These are phyloP conservation scores for Podospora didyma DNA, from an alignment of 495 filamentous ascomycete genomes.

Conservation along the genomic window DNA sequence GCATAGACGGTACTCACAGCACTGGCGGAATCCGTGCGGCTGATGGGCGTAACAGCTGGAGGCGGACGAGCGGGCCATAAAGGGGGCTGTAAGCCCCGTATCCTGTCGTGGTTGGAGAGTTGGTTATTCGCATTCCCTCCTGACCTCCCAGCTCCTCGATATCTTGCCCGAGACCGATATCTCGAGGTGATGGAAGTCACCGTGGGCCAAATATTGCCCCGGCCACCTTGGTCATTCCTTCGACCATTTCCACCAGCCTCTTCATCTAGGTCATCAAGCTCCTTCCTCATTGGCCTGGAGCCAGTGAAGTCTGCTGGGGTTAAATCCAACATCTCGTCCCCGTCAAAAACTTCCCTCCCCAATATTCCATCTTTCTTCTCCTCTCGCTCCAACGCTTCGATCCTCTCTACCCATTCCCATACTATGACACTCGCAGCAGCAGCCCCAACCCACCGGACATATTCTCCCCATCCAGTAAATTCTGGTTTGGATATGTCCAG, in stretches of 20 bases:
- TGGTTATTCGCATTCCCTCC: conserved; percentile 19
- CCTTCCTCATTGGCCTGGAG: conserved; percentile 32
- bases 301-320: conserved; percentile 47
- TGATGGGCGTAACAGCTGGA: conserved; percentile 65
- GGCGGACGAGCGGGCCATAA: conserved; percentile 60
- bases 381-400: conserved; percentile 91
- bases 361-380: conserved; percentile 95
- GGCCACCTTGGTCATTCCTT: conserved; percentile 23
- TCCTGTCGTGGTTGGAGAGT: conserved; percentile 28
- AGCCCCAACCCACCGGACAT: conserved; percentile 95
- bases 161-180: conserved; percentile 31
- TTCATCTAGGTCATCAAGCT: conserved; percentile 25
- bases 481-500: conserved; percentile 84
- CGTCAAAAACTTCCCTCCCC: conserved; percentile 91
- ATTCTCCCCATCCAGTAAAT: conserved; percentile 93
- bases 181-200: conserved; percentile 39
- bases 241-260: conserved; percentile 11
- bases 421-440: conserved; percentile 95
- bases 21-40: conserved; percentile 68
- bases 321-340: conserved; percentile 89
- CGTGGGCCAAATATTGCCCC: conserved; percentile 42
- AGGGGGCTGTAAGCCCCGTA: conserved; percentile 37
- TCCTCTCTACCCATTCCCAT: conserved; percentile 99
- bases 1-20: conserved; percentile 78
- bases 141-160: conserved; percentile 18